Conservation (phyloP, 768 basidiomycete species). For the Crassisporium funariophilum region DNA sequence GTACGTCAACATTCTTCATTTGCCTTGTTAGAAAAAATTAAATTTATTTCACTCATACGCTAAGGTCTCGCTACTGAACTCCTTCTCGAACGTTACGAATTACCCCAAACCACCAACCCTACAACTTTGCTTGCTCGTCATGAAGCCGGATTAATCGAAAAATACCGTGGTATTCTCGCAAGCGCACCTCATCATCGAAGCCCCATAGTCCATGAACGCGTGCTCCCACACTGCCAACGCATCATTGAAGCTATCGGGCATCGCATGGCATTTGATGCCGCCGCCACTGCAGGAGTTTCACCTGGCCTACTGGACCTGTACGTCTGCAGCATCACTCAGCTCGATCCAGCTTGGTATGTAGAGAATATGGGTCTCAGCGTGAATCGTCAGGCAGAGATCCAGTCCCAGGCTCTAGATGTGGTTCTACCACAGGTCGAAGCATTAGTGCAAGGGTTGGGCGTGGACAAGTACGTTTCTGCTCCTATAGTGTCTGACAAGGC, state of each 20-base stretch:
- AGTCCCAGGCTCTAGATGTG: slow-evolving; percentile 32
- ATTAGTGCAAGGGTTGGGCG: slow-evolving; percentile 11
- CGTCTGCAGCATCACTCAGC: slow-evolving; percentile 32
- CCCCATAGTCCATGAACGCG: slow-evolving; percentile 29
- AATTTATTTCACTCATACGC: neutral
- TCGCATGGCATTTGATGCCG: slow-evolving; percentile 47
- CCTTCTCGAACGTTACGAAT: slow-evolving; percentile 19
- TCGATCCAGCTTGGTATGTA: slow-evolving; percentile 43
- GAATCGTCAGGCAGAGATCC: slow-evolving; percentile 32
- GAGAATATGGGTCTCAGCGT: slow-evolving; percentile 33
- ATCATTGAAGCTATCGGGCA: slow-evolving; percentile 47
- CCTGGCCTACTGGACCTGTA: slow-evolving; percentile 39
- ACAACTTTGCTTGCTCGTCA: slow-evolving; percentile 22
- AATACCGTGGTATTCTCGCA: slow-evolving; percentile 19
- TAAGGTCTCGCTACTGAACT: slow-evolving; percentile 33
- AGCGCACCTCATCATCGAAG: slow-evolving; percentile 28
- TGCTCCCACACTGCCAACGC: slow-evolving; percentile 43
- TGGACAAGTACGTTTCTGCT: slow-evolving; percentile 18
- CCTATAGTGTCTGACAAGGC: slow-evolving; percentile 25
- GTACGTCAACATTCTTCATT: too few relatives aligned
- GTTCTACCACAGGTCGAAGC: slow-evolving; percentile 27
- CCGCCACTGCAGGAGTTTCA: slow-evolving; percentile 26
- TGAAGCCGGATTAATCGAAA: slow-evolving; percentile 18
- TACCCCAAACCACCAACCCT: slow-evolving; percentile 21
- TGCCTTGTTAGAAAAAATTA: neutral